Conservation (phyloP, 2,329 filamentous ascomycete genomes). For the Phaeosphaeriaceae sp. region DNA sequence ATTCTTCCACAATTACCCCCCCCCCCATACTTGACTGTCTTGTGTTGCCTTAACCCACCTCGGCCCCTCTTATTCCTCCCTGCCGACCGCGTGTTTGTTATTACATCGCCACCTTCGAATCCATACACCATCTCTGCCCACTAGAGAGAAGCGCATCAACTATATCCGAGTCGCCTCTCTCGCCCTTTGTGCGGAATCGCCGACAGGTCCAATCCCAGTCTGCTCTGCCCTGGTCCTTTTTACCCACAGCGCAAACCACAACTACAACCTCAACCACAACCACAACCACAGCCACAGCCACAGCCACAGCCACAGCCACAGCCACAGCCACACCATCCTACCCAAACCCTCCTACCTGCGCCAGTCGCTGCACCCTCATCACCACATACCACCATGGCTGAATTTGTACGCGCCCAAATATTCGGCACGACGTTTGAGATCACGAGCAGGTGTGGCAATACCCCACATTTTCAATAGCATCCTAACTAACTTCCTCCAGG, state of each 20-base stretch:
- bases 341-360: constrained; percentile 25
- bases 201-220: constrained; percentile 29
- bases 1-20: constrained; percentile 17
- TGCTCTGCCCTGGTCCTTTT: constrained; percentile 22
- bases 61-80: constrained; percentile 25
- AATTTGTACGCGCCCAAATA: constrained; percentile 99
- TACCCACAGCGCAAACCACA: constrained; percentile 33
- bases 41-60: neutral
- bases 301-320: constrained; percentile 20
- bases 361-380: constrained; percentile 26
- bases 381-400: constrained; percentile 75
- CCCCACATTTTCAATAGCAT: constrained; percentile 31
- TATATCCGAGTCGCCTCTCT: neutral
- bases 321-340: constrained; percentile 22
- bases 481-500: constrained; percentile 58
- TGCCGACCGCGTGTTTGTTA: constrained; percentile 25
- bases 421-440: constrained; percentile 99
- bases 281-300: constrained; percentile 31
- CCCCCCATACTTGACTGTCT: neutral
- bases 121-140: no score
- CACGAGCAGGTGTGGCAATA: constrained; percentile 79
- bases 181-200: constrained; percentile 5
- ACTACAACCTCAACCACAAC: constrained; percentile 20
- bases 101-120: constrained; percentile 2
- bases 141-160: no score